These are phyloP conservation scores for Backusella parvicylindrica DNA, from an alignment of 192 early-diverging fungal species.

Conservation along the genomic window DNA sequence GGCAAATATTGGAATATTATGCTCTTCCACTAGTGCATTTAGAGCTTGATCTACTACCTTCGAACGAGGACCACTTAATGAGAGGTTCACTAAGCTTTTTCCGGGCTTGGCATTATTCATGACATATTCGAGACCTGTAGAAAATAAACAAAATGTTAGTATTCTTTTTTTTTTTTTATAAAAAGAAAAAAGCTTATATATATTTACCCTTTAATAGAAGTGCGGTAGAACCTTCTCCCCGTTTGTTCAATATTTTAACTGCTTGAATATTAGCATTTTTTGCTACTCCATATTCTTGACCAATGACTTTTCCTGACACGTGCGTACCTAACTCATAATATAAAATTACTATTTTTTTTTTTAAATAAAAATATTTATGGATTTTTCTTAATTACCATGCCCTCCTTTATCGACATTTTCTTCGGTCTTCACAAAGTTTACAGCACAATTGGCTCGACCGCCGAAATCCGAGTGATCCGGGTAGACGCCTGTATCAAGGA, in stretches of 20 bases:
- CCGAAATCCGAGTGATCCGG: conserved; percentile 46
- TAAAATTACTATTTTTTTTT: background rate
- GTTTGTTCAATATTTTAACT: conserved; percentile 56
- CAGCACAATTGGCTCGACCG: conserved; percentile 37
- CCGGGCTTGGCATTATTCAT: conserved; percentile 16
- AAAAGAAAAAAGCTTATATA: conserved; percentile 32
- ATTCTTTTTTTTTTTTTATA: background rate
- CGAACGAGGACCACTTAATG: conserved; percentile 53
- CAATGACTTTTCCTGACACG: conserved; percentile 25
- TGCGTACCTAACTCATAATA: conserved; percentile 17
- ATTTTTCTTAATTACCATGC: conserved; percentile 32
- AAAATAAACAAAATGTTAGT: conserved; percentile 16
- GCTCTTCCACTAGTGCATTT: conserved; percentile 19
- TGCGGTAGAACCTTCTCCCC: conserved; percentile 47
- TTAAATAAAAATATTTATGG: background rate
- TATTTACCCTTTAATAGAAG: conserved; percentile 38
- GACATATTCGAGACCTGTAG: conserved; percentile 13
- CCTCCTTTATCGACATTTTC: conserved; percentile 37
- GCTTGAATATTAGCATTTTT: conserved; percentile 53
- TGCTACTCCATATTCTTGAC: conserved; percentile 60
- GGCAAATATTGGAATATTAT: conserved; percentile 48
- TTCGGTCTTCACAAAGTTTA: conserved; percentile 36
- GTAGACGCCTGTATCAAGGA: conserved; percentile 62
- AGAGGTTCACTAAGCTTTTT: conserved; percentile 56
- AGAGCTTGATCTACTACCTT: conserved; percentile 40